Evolutionary conservation across 306 rosid genomes (phyloP).

Genomic region (Spatholobus suberectus): DNA sequence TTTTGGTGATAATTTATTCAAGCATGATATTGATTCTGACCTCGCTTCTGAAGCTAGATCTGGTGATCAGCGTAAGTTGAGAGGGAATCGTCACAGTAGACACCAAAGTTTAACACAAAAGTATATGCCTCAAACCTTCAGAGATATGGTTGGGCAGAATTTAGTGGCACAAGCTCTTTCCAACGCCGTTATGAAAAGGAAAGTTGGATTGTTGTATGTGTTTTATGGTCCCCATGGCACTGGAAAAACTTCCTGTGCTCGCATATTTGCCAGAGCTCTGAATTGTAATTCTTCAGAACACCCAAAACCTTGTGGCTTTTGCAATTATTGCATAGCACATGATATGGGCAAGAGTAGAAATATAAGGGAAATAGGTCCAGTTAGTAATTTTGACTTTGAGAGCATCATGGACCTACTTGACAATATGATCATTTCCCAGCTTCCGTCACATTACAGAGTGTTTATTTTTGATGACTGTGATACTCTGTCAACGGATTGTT

Average conservation of each 20-base stretch:
- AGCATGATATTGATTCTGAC: constrained; percentile 85
- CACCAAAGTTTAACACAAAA: constrained; percentile 91
- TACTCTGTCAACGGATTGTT: constrained; percentile 78
- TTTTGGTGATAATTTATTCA: constrained; percentile 78
- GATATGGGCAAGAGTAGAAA: constrained; percentile 82
- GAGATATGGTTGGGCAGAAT: constrained; percentile 93
- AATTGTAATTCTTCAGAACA: constrained; percentile 86
- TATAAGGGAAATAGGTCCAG: constrained; percentile 93
- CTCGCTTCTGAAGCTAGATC: constrained; percentile 94
- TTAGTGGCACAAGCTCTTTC: constrained; percentile 95
- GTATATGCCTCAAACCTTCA: constrained; percentile 84
- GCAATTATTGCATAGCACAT: constrained; percentile 85
- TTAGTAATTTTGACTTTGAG: constrained; percentile 85
- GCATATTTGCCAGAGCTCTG: constrained; percentile 89
- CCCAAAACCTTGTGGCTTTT: constrained; percentile 91
- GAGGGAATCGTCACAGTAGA: constrained; percentile 62
- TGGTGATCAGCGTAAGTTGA: constrained; percentile 65
- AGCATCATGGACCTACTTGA: constrained; percentile 86
- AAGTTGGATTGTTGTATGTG: constrained; percentile 85
- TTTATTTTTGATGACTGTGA: constrained; percentile 95
- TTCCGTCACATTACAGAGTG: constrained; percentile 78
- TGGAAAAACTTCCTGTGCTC: constrained; percentile 95
- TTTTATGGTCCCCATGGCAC: constrained; percentile 99
- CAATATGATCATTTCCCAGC: constrained; percentile 74
- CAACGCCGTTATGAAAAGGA: constrained; percentile 80